Conservation (phyloP, 78 protist species). For the slime mould (Dictyostelium discoideum) region dicty_2.7 NC_007091.3:975001-975500, state of each 20-base stretch:
- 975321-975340: too few relatives aligned
- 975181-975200: background rate
- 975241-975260: too few relatives aligned
- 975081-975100: constrained; percentile 34
- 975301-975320: too few relatives aligned
- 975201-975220: constrained; percentile 29
- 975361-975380: background rate
- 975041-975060: background rate
- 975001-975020: constrained; percentile 15
- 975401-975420: background rate
- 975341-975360: background rate
- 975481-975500: background rate
- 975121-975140: constrained; percentile 2
- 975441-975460: background rate
- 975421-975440: background rate
- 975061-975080: constrained; percentile 47
- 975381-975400: too few relatives aligned
- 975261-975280: too few relatives aligned
- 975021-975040: background rate
- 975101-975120: background rate
- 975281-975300: too few relatives aligned
- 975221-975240: background rate
- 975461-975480: background rate
- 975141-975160: constrained; percentile 1
- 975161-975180: background rate